Evolutionary conservation across 2,329 filamentous ascomycete genomes (phyloP).

Genomic region (Fusarium miscanthi): DNA sequence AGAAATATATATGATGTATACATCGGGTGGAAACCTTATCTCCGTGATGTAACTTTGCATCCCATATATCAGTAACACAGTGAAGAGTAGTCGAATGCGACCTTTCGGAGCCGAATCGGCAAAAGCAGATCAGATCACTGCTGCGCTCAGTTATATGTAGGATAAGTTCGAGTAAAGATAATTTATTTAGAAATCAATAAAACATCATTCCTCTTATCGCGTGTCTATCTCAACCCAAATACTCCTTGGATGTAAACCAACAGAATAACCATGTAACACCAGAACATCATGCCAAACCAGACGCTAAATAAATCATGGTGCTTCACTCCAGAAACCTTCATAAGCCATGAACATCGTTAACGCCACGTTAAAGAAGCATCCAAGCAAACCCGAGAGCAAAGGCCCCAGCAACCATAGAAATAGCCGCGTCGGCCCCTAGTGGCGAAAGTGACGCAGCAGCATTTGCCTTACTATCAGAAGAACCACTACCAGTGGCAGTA

Average conservation of each 20-base stretch:
- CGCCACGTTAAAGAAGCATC: slow-evolving; percentile 19
- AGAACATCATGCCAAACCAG: not conserved
- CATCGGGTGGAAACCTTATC: not conserved
- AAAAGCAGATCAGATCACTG: not conserved
- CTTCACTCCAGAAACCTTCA: not conserved
- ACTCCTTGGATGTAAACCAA: not conserved
- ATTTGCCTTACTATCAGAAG: slow-evolving; percentile 8
- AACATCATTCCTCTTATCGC: not conserved
- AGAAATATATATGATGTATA: not conserved
- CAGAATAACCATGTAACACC: not conserved
- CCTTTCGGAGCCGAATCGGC: slow-evolving; percentile 41
- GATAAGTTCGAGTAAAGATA: not conserved
- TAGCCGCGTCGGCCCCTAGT: not conserved
- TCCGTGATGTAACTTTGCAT: not conserved
- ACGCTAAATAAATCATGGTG: not conserved
- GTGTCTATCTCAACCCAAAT: not conserved
- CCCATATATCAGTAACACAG: not conserved
- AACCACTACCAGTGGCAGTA: slow-evolving; percentile 60
- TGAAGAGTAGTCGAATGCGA: not conserved
- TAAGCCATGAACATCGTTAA: not conserved
- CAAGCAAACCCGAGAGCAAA: slow-evolving; percentile 32
- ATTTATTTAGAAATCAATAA: not conserved
- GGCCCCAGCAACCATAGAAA: slow-evolving; percentile 18
- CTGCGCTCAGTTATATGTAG: not conserved
- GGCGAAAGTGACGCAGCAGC: slow-evolving; percentile 22